Evolutionary conservation across 164 flowering plant genomes (phyloP).

Genomic region (Dillenia turbinata): DNA sequence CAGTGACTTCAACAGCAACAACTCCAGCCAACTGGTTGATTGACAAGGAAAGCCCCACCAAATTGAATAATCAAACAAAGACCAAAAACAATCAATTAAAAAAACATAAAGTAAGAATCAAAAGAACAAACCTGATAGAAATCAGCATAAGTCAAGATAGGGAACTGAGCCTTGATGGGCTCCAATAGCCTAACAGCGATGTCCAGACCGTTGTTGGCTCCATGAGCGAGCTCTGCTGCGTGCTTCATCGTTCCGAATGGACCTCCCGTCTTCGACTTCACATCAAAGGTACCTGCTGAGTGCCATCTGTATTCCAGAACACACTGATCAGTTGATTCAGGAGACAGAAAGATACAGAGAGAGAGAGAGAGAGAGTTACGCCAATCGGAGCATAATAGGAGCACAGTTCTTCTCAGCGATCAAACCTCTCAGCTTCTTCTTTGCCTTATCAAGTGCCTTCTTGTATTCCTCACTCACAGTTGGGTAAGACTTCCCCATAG

Average conservation of each 20-base stretch:
- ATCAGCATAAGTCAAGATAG: conserved; percentile 65
- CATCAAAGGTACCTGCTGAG: conserved; percentile 91
- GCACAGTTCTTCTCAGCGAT: conserved; percentile 88
- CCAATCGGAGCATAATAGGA: conserved; percentile 83
- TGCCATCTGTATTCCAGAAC: conserved; percentile 64
- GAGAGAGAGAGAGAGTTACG: conserved; percentile 34
- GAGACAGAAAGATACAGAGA: too few relatives aligned
- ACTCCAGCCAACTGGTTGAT: conserved; percentile 72
- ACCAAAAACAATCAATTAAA: background rate
- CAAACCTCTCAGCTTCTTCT: conserved; percentile 79
- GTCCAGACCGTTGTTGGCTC: conserved; percentile 77
- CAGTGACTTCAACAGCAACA: conserved; percentile 83
- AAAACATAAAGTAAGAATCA: background rate
- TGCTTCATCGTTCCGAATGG: conserved; percentile 90
- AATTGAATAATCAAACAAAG: background rate
- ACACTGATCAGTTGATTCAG: background rate
- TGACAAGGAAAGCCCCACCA: background rate
- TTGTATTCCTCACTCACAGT: conserved; percentile 74
- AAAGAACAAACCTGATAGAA: conserved; percentile 60
- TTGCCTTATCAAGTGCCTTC: conserved; percentile 65
- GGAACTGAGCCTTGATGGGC: conserved; percentile 85
- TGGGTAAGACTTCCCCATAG: conserved; percentile 83
- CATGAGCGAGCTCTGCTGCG: conserved; percentile 55
- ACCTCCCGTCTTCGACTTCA: conserved; percentile 73
- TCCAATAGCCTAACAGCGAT: conserved; percentile 76